phyloP scores from a whole-genome alignment of 2,329 filamentous ascomycete genomes.

The Microdochium trichocladiopsis region DNA sequence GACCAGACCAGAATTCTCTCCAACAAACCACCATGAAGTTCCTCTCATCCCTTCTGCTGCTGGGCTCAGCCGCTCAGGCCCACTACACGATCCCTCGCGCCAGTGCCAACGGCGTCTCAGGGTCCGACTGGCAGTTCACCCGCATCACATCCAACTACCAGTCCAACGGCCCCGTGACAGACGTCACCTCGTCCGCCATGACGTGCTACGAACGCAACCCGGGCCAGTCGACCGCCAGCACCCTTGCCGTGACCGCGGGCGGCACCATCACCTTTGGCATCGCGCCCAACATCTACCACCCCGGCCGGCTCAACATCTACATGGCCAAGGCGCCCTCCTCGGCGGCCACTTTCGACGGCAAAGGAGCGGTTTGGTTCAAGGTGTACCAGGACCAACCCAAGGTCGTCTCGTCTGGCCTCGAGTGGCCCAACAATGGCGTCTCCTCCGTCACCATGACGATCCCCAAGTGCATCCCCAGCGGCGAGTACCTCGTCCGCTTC shows the following conservation, averaged over 20 bases:
- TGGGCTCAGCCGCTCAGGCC: not conserved
- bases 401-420: not conserved
- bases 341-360: conserved; percentile 1
- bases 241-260: conserved; percentile 17
- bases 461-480: conserved; percentile 42
- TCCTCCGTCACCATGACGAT: conserved; percentile 31
- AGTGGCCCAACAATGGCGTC: not conserved
- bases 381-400: conserved; percentile 1
- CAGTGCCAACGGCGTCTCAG: not conserved
- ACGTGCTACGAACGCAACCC: conserved; percentile 14
- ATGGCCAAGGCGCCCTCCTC: not conserved
- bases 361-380: conserved; percentile 1
- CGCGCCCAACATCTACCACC: conserved; percentile 9
- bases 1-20: not conserved
- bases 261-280: conserved; percentile 17
- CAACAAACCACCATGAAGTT: not conserved
- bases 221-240: conserved; percentile 11
- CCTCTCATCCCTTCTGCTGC: not conserved
- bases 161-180: conserved; percentile 14
- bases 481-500: conserved; percentile 52
- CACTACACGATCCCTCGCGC: not conserved
- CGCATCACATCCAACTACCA: conserved; percentile 22
- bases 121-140: conserved; percentile 15
- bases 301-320: conserved; percentile 5
- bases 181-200: conserved; percentile 18